Percentiles rank a stretch among this genome's conserved stretches.
Evolutionary conservation across 2,329 filamentous ascomycete species (phyloP).

Genomic region (Arthrinium phaeospermum): DNA sequence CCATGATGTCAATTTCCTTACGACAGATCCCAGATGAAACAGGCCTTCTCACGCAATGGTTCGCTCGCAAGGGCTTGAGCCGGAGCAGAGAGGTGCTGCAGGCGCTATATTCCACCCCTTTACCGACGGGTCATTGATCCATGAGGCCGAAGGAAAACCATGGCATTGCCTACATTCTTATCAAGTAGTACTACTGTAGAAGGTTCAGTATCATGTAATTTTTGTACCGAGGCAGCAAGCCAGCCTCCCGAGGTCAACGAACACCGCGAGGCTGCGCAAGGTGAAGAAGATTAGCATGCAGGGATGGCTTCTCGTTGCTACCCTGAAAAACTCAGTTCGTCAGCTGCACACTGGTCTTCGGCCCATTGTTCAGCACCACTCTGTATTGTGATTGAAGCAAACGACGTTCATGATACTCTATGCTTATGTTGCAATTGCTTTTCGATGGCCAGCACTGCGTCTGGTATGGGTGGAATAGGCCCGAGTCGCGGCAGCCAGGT

Average conservation of each 20-base stretch:
- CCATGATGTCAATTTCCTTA: constrained; percentile 88
- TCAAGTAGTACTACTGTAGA: not conserved
- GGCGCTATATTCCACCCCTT: constrained; percentile 88
- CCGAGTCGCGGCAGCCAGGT: not conserved
- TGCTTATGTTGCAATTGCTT: not conserved
- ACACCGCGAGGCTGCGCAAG: not conserved
- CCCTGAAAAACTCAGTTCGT: not conserved
- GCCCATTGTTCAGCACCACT: not conserved
- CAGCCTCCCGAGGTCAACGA: not conserved
- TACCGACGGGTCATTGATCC: constrained; percentile 84
- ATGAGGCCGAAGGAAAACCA: constrained; percentile 94
- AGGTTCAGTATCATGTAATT: constrained; percentile 2
- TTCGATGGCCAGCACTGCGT: not conserved
- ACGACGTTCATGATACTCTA: not conserved
- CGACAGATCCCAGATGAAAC: constrained; percentile 92
- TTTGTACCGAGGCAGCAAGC: not conserved
- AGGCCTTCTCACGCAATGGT: constrained; percentile 64
- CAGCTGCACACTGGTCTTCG: not conserved
- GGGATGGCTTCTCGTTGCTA: not conserved
- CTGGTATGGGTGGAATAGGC: not conserved
- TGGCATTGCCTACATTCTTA: constrained; percentile 70
- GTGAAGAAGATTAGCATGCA: not conserved
- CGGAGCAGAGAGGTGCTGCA: constrained; percentile 53
- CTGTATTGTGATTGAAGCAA: not conserved
- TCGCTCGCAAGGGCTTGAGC: constrained; percentile 74